Evolutionary conservation across 1,284 basidiomycete species (phyloP).

Genomic region (Chiua sp.): DNA sequence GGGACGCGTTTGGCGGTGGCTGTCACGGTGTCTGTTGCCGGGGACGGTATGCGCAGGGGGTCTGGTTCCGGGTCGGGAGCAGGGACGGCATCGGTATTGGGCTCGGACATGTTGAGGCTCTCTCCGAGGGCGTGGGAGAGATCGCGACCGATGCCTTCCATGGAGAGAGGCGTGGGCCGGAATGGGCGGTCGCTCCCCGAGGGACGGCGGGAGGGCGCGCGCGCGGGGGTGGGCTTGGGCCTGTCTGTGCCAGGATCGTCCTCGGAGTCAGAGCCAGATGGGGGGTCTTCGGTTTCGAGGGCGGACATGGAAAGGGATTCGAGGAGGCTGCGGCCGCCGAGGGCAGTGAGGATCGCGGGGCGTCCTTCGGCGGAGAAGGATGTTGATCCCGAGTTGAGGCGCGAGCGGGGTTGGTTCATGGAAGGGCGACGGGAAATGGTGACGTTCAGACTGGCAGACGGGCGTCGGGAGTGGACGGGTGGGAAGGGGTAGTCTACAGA

Average conservation of each 20-base stretch:
- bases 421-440: conserved; percentile 39
- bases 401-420: conserved; percentile 23
- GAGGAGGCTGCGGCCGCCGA: conserved; percentile 40
- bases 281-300: conserved; percentile 43
- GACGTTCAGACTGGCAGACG: conserved; percentile 33
- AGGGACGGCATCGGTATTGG: no score
- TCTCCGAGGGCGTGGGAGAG: conserved; percentile 38
- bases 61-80: background rate
- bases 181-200: conserved; percentile 20
- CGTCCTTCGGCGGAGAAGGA: conserved; percentile 23
- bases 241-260: background rate
- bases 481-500: conserved; percentile 37
- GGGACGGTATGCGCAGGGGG: background rate
- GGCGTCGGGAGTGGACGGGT: conserved; percentile 30
- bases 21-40: background rate
- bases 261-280: background rate
- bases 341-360: conserved; percentile 29
- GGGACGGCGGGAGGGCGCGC: conserved; percentile 14
- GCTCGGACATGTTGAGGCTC: conserved; percentile 12
- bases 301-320: conserved; percentile 50
- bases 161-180: conserved; percentile 28
- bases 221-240: conserved; percentile 4
- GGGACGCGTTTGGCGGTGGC: conserved; percentile 10
- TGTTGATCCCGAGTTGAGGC: conserved; percentile 27
- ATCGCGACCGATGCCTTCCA: conserved; percentile 39